These are phyloP conservation scores for Fulvia fulva DNA, from an alignment of 2,329 filamentous ascomycete genomes.

Conservation along the genomic window DNA sequence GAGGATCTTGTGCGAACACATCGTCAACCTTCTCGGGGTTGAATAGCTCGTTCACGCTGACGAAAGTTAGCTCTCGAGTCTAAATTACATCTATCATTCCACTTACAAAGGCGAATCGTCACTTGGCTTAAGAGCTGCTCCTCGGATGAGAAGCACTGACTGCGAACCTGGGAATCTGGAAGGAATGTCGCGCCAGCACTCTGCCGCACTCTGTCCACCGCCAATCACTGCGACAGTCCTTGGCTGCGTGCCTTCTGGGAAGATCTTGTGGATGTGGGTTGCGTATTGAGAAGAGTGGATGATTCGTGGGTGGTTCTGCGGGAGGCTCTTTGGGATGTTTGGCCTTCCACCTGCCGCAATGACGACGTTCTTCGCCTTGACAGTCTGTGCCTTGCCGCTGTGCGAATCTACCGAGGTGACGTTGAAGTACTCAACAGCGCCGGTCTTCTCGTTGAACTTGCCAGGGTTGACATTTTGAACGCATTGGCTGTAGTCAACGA, in stretches of 20 bases:
- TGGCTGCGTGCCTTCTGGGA: conserved; percentile 52
- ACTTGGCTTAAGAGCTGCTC: conserved; percentile 78
- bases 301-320: conserved; percentile 65
- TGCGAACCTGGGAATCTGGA: conserved; percentile 74
- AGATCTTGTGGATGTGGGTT: conserved; percentile 57
- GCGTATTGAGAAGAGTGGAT: conserved; percentile 88
- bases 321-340: conserved; percentile 67
- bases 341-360: conserved; percentile 65
- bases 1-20: conserved; percentile 64
- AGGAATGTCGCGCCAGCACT: conserved; percentile 90
- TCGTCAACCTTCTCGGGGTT: conserved; percentile 79
- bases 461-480: conserved; percentile 65
- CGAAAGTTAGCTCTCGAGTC: conserved; percentile 40
- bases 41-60: conserved; percentile 83
- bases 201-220: conserved; percentile 86
- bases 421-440: conserved; percentile 60
- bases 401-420: conserved; percentile 62
- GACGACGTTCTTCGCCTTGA: conserved; percentile 64
- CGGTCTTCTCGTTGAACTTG: conserved; percentile 45
- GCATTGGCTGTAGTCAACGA: conserved; percentile 73
- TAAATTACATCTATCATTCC: conserved; percentile 53
- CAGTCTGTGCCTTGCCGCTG: conserved; percentile 52
- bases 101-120: conserved; percentile 81
- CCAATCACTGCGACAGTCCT: conserved; percentile 82
- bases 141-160: conserved; percentile 75